phyloP scores from a whole-genome alignment of 1,284 basidiomycete species.

The Ceratobasidium papillatum region DNA sequence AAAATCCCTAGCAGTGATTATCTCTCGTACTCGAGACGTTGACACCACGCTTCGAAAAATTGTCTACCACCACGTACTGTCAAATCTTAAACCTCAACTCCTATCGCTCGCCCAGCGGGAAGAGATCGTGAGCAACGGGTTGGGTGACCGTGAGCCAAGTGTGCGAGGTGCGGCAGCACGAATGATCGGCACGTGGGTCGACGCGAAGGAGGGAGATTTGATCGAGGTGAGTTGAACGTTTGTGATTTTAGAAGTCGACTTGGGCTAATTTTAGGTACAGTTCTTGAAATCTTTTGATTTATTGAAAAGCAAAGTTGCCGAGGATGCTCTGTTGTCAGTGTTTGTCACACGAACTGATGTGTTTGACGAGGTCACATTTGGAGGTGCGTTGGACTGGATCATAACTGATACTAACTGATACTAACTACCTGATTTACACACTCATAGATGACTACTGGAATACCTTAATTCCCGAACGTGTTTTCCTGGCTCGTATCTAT shows the following conservation, averaged over 20 bases:
- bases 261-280: conserved; percentile 51
- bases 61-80: conserved; percentile 73
- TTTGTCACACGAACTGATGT: conserved; percentile 69
- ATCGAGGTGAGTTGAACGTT: conserved; percentile 49
- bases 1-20: conserved; percentile 64
- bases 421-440: background rate
- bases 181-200: conserved; percentile 81
- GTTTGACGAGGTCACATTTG: conserved; percentile 74
- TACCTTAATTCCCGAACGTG: conserved; percentile 78
- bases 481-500: conserved; percentile 86
- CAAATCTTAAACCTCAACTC: conserved; percentile 71
- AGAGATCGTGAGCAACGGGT: conserved; percentile 78
- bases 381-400: conserved; percentile 59
- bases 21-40: conserved; percentile 85
- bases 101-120: conserved; percentile 82
- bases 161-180: conserved; percentile 83
- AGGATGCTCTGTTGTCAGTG: conserved; percentile 71
- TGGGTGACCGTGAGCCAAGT: conserved; percentile 87
- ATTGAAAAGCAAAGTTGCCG: conserved; percentile 62
- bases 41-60: conserved; percentile 85
- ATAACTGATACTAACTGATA: background rate
- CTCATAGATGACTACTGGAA: conserved; percentile 78
- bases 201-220: conserved; percentile 63
- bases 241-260: background rate
- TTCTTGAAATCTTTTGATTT: conserved; percentile 75